Conservation (phyloP, 129 eudicot species). For the Flaveria ramosissima region DNA sequence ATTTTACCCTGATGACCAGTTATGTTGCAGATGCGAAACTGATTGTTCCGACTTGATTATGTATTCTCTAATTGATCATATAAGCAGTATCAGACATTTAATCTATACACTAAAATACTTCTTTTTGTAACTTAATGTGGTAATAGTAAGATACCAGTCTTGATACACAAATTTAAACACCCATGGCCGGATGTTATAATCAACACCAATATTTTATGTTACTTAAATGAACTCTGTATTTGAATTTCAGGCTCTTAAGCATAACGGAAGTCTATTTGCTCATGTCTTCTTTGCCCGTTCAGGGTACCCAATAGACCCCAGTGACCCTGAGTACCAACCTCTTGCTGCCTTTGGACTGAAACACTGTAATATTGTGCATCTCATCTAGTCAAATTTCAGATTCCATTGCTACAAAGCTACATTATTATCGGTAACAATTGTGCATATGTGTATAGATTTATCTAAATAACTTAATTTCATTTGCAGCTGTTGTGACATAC, state of each 20-base stretch:
- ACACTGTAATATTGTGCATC: slow-evolving; percentile 50
- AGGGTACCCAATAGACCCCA: slow-evolving; percentile 86
- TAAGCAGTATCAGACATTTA: neutral
- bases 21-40: neutral
- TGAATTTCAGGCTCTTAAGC: slow-evolving; percentile 69
- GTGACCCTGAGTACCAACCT: slow-evolving; percentile 84
- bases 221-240: neutral
- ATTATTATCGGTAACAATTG: neutral
- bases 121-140: neutral
- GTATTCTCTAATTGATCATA: neutral
- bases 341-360: slow-evolving; percentile 78
- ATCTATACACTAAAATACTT: neutral
- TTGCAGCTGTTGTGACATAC: slow-evolving; percentile 72
- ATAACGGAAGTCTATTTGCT: slow-evolving; percentile 85
- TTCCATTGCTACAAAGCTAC: slow-evolving; percentile 4
- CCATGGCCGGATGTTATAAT: neutral
- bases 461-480: slow-evolving; percentile 10
- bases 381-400: neutral
- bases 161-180: neutral
- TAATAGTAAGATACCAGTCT: neutral
- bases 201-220: neutral
- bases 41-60: neutral
- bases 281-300: slow-evolving; percentile 94
- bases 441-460: neutral
- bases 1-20: neutral